Conservation (phyloP, 192 early-diverging fungal species). For the Endogone sp. region DNA sequence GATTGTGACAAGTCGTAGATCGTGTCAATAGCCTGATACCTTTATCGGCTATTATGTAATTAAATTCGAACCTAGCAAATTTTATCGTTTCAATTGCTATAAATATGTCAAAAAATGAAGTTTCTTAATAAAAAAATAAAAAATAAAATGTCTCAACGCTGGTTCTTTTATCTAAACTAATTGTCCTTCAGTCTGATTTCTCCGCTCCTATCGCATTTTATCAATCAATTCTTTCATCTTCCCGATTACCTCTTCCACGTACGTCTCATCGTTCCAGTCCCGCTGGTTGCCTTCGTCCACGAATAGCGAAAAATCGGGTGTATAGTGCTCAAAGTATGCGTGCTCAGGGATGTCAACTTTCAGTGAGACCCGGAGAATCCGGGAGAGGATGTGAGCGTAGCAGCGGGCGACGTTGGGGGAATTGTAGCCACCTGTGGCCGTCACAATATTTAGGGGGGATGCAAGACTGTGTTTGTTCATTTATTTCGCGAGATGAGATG, state of each 20-base stretch:
- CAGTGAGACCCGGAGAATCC: neutral
- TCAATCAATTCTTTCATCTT: neutral
- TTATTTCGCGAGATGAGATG: too few species aligned
- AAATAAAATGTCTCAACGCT: too few species aligned
- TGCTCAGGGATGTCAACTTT: slow-evolving; percentile 8
- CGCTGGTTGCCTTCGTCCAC: slow-evolving; percentile 23
- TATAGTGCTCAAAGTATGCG: slow-evolving; percentile 33
- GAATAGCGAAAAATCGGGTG: slow-evolving; percentile 27
- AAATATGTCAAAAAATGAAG: too few species aligned
- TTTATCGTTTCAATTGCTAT: too few species aligned
- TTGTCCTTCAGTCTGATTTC: too few species aligned
- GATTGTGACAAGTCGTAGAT: too few species aligned
- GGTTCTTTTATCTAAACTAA: too few species aligned
- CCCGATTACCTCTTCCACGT: slow-evolving; percentile 7
- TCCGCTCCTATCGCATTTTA: neutral
- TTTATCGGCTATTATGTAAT: neutral
- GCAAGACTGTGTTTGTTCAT: too few species aligned
- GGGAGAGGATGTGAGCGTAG: neutral
- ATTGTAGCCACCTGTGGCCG: slow-evolving; percentile 2
- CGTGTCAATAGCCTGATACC: neutral
- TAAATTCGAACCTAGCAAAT: neutral
- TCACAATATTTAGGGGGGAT: neutral
- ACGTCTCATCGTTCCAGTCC: slow-evolving; percentile 25
- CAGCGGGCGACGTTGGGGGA: neutral
- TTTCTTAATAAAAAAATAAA: too few species aligned